phyloP scores from a whole-genome alignment of 148 eudicot genomes.

The Chenopodium berlandieri region DNA sequence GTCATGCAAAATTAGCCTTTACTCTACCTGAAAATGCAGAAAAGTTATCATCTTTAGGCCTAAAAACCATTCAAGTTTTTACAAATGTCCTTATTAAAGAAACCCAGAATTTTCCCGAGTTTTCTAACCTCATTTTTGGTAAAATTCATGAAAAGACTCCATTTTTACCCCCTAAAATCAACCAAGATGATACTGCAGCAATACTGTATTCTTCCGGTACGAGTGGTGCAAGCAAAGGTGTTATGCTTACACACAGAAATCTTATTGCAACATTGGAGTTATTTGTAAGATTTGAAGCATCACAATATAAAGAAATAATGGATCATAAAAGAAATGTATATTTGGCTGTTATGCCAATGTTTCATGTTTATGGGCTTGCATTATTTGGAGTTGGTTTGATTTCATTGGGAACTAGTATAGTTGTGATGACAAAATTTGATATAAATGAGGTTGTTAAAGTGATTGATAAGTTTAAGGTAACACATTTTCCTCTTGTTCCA shows the following conservation, averaged over 20 bases:
- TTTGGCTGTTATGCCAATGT: slow-evolving; percentile 82
- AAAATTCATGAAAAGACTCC: slow-evolving; percentile 19
- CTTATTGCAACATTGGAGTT: slow-evolving; percentile 69
- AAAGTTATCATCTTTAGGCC: slow-evolving; percentile 37
- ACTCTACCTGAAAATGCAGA: slow-evolving; percentile 28
- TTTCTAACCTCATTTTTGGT: slow-evolving; percentile 39
- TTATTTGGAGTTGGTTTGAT: slow-evolving; percentile 70
- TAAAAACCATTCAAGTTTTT: slow-evolving; percentile 52
- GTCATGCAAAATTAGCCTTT: slow-evolving; percentile 42
- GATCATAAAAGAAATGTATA: slow-evolving; percentile 47
- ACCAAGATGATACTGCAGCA: slow-evolving; percentile 70
- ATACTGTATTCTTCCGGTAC: slow-evolving; percentile 91
- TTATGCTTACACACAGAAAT: slow-evolving; percentile 63
- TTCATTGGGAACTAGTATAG: slow-evolving; percentile 56
- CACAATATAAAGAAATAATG: slow-evolving; percentile 42
- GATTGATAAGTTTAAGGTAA: slow-evolving; percentile 52
- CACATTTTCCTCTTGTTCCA: slow-evolving; percentile 79
- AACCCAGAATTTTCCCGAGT: slow-evolving; percentile 18
- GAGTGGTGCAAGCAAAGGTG: slow-evolving; percentile 75
- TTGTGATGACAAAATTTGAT: slow-evolving; percentile 67
- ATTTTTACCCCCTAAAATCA: slow-evolving; percentile 38
- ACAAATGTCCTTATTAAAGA: slow-evolving; percentile 21
- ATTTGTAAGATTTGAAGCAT: slow-evolving; percentile 80
- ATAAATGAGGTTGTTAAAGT: slow-evolving; percentile 52
- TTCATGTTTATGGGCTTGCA: slow-evolving; percentile 81